Base-by-base conservation (phyloP, 192 early-diverging fungal genomes). In the Mortierella alpina region DNA sequence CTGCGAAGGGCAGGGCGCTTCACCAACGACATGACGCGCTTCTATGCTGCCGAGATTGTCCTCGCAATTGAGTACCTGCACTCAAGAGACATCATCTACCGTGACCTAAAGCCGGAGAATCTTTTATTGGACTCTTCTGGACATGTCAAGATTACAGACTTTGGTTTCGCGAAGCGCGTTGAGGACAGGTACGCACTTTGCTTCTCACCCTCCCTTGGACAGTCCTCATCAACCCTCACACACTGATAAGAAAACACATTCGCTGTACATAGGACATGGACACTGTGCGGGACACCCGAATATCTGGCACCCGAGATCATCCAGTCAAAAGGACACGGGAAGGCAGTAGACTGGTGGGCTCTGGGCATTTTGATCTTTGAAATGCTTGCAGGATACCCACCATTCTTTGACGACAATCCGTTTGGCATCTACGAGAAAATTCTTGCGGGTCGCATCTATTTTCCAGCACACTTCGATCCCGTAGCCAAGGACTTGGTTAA, bases 341-440 rank as follows among this genome's bases (percentile, higher is more conserved):
- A 97, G 76, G 92, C 97, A 7, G 97, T 99, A 10, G 97, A 99
- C 83, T 99, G 97, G 97, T 99, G 97, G 97, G 96, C 96, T 23
- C 86, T 99, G 49, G 97, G 97, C 52, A 97, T 99, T 63, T 85
- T 99, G 47, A 95, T 97, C 51, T 99, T 96, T 82, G 97, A 99
- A 82, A 99, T 99, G 97, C 87, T 99, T 67, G 96, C 94, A 20
- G 97, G 97, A 85, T 94, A 96, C 74, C 97, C 97, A 68, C 97
- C 97, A 5, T 99, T 98, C 86, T 98, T 94, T 82, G 97, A 98
- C 86, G 96, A 99, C 82, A 95, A 95, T 71, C 94, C 96, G 46
- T 98, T 97, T 84, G 95, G 95, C 31, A 99, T 99, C 77, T 99
- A 99, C 85, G 97, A 98, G 86, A 99, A 99, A 84, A 99, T 99